Conservation (phyloP, 2,329 filamentous ascomycete species). For the Paecilomyces variotii region DNA sequence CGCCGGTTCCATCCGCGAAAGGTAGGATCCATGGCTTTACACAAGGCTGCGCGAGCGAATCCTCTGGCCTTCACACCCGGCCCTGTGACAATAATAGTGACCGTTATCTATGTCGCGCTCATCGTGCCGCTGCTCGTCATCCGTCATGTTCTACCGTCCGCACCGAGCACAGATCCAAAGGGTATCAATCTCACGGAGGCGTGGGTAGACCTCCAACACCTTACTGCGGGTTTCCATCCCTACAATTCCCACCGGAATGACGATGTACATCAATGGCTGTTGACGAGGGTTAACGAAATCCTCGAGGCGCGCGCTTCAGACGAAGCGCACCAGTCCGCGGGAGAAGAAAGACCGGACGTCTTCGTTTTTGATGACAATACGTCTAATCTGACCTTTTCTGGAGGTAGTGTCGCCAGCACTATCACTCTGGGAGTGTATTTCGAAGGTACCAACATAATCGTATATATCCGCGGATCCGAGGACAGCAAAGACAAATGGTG, state of each 20-base stretch:
- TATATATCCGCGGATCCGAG: slow-evolving; percentile 77
- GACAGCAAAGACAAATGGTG: slow-evolving; percentile 70
- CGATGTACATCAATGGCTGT: slow-evolving; percentile 65
- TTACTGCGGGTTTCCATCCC: slow-evolving; percentile 73
- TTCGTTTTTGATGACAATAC: slow-evolving; percentile 70
- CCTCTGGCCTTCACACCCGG: slow-evolving; percentile 67
- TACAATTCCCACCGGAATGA: slow-evolving; percentile 85
- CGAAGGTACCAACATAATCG: slow-evolving; percentile 83
- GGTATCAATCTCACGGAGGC: slow-evolving; percentile 78
- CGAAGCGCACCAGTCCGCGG: slow-evolving; percentile 9
- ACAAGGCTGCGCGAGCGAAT: slow-evolving; percentile 25
- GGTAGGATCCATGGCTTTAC: slow-evolving; percentile 22
- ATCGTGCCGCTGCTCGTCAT: slow-evolving; percentile 63
- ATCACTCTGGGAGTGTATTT: slow-evolving; percentile 62
- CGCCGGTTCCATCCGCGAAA: not conserved
- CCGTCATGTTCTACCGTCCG: slow-evolving; percentile 66
- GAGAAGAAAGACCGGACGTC: slow-evolving; percentile 22
- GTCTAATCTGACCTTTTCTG: slow-evolving; percentile 68
- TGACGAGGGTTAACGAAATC: slow-evolving; percentile 63
- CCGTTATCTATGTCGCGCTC: slow-evolving; percentile 68
- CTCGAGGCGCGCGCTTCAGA: slow-evolving; percentile 49
- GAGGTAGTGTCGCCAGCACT: slow-evolving; percentile 30
- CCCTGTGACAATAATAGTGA: slow-evolving; percentile 74
- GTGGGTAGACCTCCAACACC: slow-evolving; percentile 70
- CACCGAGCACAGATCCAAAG: slow-evolving; percentile 48